A percentile compares a stretch with the other conserved stretches of the same genome.
These are phyloP conservation scores for Epichloe gansuensis DNA, from an alignment of 2,329 filamentous ascomycete species.

Conservation along the genomic window DNA sequence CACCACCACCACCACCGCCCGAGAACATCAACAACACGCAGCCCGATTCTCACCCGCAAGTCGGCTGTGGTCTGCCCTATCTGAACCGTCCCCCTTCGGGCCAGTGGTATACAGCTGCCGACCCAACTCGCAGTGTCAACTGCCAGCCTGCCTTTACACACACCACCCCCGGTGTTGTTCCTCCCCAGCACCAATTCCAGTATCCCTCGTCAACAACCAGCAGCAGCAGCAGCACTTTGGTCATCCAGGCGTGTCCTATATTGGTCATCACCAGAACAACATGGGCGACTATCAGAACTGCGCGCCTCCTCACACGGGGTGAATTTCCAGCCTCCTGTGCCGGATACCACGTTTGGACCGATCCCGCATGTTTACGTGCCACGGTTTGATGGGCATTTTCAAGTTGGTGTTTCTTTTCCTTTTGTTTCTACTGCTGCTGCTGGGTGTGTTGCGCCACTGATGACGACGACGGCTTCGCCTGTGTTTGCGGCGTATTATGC, in stretches of 20 bases:
- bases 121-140: constrained; percentile 20
- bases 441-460: constrained; percentile 11
- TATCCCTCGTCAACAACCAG: constrained; percentile 7
- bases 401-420: constrained; percentile 19
- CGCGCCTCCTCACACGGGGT: constrained; percentile 29
- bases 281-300: constrained; percentile 32
- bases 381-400: constrained; percentile 31
- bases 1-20: neutral
- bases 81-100: constrained; percentile 8
- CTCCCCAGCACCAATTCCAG: neutral
- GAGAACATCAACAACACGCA: constrained; percentile 1
- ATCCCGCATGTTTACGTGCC: constrained; percentile 44
- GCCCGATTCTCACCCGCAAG: constrained; percentile 6
- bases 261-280: constrained; percentile 7
- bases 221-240: constrained; percentile 5
- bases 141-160: constrained; percentile 3
- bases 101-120: constrained; percentile 23
- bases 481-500: constrained; percentile 26
- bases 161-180: neutral
- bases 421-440: constrained; percentile 14
- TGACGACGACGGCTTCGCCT: constrained; percentile 20
- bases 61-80: constrained; percentile 12
- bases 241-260: neutral
- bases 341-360: constrained; percentile 44
- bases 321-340: constrained; percentile 47